A percentile compares a stretch with the other conserved stretches of the same genome.
phyloP scores from a whole-genome alignment of 768 basidiomycete genomes.

The Pilatotrama ljubarskyi region DNA sequence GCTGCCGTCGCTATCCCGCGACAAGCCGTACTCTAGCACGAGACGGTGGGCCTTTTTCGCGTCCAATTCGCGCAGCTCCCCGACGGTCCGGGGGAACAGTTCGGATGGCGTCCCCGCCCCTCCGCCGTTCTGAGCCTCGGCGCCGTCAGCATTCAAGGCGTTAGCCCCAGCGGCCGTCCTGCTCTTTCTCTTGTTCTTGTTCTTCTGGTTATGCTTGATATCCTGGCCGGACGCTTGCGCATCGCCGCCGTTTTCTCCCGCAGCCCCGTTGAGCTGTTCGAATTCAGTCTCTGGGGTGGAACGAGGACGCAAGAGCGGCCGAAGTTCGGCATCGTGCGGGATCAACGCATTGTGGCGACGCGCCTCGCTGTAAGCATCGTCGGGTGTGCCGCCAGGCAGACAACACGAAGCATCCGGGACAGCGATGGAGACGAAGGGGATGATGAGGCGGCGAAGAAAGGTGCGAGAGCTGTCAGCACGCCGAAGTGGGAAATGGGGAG shows the following conservation, averaged over 20 bases:
- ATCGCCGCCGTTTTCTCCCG: background rate
- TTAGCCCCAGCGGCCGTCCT: background rate
- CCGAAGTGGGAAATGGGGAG: too few relatives aligned
- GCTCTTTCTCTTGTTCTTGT: background rate
- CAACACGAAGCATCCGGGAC: background rate
- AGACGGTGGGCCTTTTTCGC: constrained; percentile 43
- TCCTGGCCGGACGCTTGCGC: background rate
- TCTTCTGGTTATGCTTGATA: background rate
- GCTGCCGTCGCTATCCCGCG: background rate
- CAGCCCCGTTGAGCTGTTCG: background rate
- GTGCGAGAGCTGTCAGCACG: too few relatives aligned
- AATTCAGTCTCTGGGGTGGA: constrained; percentile 21
- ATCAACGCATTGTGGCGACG: constrained; percentile 44
- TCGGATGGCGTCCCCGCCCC: constrained; percentile 1
- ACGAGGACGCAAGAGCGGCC: constrained; percentile 52
- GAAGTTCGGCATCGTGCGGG: constrained; percentile 39
- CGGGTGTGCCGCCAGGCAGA: too few relatives aligned
- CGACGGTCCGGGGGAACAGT: constrained; percentile 48
- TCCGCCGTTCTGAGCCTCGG: background rate
- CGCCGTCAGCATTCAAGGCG: too few relatives aligned
- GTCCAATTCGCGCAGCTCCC: constrained; percentile 44
- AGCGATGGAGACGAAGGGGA: constrained; percentile 2
- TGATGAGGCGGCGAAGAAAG: too few relatives aligned
- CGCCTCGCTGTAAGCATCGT: constrained; percentile 40
- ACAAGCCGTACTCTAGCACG: constrained; percentile 47